Evolutionary conservation across 1,284 basidiomycete species (phyloP), one percentile per base, ranked within the genome.

Genomic region (Amylostereum areolatum): DNA sequence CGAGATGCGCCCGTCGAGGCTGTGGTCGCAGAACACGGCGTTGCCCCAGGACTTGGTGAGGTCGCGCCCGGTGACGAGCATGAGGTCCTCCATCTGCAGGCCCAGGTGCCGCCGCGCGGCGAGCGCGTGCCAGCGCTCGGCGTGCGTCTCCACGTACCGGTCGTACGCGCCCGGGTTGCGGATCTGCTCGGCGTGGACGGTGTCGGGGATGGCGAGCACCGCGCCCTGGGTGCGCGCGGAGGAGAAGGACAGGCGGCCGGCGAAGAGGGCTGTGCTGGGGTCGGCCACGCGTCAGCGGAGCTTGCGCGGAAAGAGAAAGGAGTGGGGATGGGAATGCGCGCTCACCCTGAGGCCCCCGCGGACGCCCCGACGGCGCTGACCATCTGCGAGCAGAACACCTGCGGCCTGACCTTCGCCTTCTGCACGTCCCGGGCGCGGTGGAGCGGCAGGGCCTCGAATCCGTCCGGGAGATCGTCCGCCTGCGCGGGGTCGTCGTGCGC

Each of bases 61-160:
- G 32, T 53, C 37, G 29, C 33, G n/a, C 3, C 49, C 52, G 11
- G 49, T 52, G 8, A 53, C 52, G 11, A 53, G 29, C 28, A 47
- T 41, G n/a, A 51, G 30, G 10, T 52, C 49, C 18, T 52, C 51
- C 45, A 53, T 46, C 2, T 43, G 5, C 3, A 52, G 30, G 1
- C 41, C 45, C 5, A 43, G 34, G 4, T 33, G 37, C 7, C 34
- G 45, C 7, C 4, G 2, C 10, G 12, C 31, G 1, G 44, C 34
- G 30, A 46, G 50, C 3, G 37, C 51, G n/a, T 46, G 47, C 48
- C 51, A 50, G 12, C 3, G 1, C 27, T 45, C 42, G 24, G 50
- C 50, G 25, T 50, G 48, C 32, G 28, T 47, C 8, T 46, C 7
- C 6, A 50, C 35, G 32, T 44, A 52, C 18, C 30, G 18, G 0